Evolutionary conservation across 306 rosid species (phyloP).

Genomic region (Begonia loranthoides): DNA sequence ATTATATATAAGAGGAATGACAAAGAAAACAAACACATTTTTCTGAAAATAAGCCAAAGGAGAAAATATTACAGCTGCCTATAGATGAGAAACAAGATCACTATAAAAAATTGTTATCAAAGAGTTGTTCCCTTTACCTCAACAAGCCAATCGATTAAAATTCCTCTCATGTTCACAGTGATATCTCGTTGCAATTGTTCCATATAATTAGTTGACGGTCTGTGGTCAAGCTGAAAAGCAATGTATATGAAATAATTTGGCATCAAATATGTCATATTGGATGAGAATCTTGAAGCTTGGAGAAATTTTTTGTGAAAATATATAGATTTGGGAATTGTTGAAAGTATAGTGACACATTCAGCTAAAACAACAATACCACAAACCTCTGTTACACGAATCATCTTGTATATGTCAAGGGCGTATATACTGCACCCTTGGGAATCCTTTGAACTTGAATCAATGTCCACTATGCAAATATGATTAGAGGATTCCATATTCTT

Average conservation of each 20-base stretch:
- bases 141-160: slow-evolving; percentile 85
- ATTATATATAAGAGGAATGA: too few relatives aligned
- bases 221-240: slow-evolving; percentile 50
- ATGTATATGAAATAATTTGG: slow-evolving; percentile 1
- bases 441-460: slow-evolving; percentile 44
- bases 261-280: background rate
- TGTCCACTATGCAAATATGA: slow-evolving; percentile 27
- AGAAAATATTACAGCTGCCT: too few relatives aligned
- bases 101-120: too few relatives aligned
- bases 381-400: slow-evolving; percentile 54
- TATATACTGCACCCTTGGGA: slow-evolving; percentile 56
- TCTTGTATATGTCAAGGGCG: slow-evolving; percentile 54
- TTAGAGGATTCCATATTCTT: slow-evolving; percentile 28
- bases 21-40: too few relatives aligned
- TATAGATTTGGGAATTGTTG: background rate
- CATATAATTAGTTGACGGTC: slow-evolving; percentile 52
- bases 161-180: slow-evolving; percentile 65
- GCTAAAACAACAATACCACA: slow-evolving; percentile 15
- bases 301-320: background rate
- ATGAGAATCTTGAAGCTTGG: too few relatives aligned
- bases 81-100: too few relatives aligned
- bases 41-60: too few relatives aligned
- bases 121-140: slow-evolving; percentile 36
- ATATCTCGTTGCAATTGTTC: slow-evolving; percentile 55
- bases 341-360: background rate